phyloP scores from a whole-genome alignment of 2,329 filamentous ascomycete genomes.

The Penicillium sp. region DNA sequence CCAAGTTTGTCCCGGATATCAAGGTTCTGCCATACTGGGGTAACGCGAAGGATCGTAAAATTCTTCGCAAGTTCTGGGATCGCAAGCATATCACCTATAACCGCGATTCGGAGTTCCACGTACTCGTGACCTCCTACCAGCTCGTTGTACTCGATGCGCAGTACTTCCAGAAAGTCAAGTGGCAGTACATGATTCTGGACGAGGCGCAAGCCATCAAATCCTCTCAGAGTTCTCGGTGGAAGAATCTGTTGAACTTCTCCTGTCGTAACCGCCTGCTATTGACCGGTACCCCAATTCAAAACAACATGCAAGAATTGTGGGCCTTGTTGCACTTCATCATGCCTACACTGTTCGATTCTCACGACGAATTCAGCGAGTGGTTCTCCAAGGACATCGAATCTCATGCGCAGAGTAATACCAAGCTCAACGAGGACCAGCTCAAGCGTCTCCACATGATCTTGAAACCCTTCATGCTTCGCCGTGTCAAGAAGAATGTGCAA shows the following conservation, averaged over 20 bases:
- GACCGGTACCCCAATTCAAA: conserved; percentile 96
- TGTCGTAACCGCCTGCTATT: conserved; percentile 90
- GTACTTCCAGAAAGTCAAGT: conserved; percentile 98
- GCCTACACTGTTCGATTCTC: conserved; percentile 84
- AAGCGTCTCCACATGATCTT: conserved; percentile 97
- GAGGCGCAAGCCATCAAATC: conserved; percentile 99
- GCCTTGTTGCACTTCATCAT: conserved; percentile 98
- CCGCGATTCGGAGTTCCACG: conserved; percentile 89
- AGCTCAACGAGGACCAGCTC: conserved; percentile 96
- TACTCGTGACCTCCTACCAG: conserved; percentile 94
- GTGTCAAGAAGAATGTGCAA: conserved; percentile 99
- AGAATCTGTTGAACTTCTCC: conserved; percentile 86
- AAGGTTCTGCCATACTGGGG: conserved; percentile 98
- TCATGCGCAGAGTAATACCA: conserved; percentile 98
- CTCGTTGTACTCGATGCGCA: conserved; percentile 91
- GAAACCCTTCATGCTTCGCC: conserved; percentile 98
- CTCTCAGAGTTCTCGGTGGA: conserved; percentile 93
- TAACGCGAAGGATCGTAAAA: conserved; percentile 86
- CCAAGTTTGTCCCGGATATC: conserved; percentile 86
- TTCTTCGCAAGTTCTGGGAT: conserved; percentile 98
- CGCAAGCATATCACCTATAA: conserved; percentile 94
- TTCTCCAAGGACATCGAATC: conserved; percentile 73
- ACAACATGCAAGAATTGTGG: conserved; percentile 99
- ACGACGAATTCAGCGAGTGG: conserved; percentile 52
- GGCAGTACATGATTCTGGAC: conserved; percentile 99